Evolutionary conservation across 306 rosid genomes (phyloP), one percentile per base, ranked within the genome.

Genomic region (Ormosia semicastrata): DNA sequence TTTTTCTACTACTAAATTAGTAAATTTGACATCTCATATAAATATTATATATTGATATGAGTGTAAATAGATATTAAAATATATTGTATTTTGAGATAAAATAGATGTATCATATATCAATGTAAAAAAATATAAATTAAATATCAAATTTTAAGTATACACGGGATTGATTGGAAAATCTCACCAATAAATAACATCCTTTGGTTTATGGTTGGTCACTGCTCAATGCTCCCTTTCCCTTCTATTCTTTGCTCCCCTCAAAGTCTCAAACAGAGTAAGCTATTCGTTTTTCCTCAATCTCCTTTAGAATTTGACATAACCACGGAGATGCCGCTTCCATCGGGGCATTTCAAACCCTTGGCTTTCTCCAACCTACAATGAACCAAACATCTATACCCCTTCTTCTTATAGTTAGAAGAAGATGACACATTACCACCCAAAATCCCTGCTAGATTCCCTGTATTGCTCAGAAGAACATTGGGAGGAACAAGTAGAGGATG

Each of bases 401-500:
- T 24, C 24, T 24, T 24, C 24, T 24, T 24, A 24, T 24, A 24
- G 24, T 24, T 24, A 24, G 24, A 68, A 68, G 66, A 57, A 34
- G 24, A 24, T 24, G 24, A 24, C 52, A 36, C 82, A 60, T 15
- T 52, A 73, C 6, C 74, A 75, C 86, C 15, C 85, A 62, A 70
- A 85, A 4, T 67, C 80, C 60, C 87, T 73, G 32, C 50, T 91
- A 15, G 99, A 93, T 74, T 68, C 91, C 17, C 89, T 93, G 3
- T 93, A 86, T 37, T 95, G 99, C 84, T 87, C 91, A 0, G 99
- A 94, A 53, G 87, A 92, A 41, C 87, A 88, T 32, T 89, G 88
- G 84, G 97, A 85, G 66, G 92, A 88, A 36, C 87, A 78, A 4
- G 83, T 66, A 67, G 76, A 53, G 7, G 33, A 88, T 2, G 73